Percentiles rank a stretch among this genome's conserved stretches.
Conservation (phyloP, 208 protist species). For the Strigomonas culicis region DNA sequence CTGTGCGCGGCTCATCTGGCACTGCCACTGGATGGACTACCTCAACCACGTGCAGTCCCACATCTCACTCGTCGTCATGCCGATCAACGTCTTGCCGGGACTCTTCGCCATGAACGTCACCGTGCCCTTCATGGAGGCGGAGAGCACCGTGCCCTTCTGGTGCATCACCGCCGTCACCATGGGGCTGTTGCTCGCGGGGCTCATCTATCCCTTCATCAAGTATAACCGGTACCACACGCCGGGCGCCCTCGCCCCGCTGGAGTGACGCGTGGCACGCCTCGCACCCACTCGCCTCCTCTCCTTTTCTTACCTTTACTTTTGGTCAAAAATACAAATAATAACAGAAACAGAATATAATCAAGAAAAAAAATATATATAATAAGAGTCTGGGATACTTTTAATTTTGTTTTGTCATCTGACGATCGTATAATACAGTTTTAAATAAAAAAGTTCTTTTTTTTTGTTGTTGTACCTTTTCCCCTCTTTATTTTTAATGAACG, state of each 20-base stretch:
- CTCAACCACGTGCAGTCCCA: conserved; percentile 73
- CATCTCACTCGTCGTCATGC: conserved; percentile 76
- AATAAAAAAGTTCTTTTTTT: conserved; percentile 1
- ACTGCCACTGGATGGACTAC: conserved; percentile 86
- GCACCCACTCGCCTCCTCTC: background rate
- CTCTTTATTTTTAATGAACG: background rate
- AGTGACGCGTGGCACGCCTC: conserved; percentile 13
- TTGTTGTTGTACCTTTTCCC: background rate
- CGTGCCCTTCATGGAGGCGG: conserved; percentile 47
- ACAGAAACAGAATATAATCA: background rate
- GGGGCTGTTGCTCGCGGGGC: conserved; percentile 33
- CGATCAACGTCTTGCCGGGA: conserved; percentile 62
- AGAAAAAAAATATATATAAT: background rate
- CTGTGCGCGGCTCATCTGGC: conserved; percentile 60
- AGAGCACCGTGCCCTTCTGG: conserved; percentile 40
- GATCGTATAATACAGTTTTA: too few species aligned
- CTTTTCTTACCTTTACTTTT: background rate
- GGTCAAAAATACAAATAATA: background rate
- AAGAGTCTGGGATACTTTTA: background rate
- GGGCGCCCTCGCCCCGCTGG: conserved; percentile 47
- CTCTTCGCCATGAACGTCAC: conserved; percentile 71
- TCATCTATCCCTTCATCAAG: conserved; percentile 33
- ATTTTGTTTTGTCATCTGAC: background rate
- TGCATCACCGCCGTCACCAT: conserved; percentile 42
- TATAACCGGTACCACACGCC: conserved; percentile 57